These are phyloP conservation scores for Noccaea bulbosa DNA, from an alignment of 345 rosid species.

Conservation along the genomic window DNA sequence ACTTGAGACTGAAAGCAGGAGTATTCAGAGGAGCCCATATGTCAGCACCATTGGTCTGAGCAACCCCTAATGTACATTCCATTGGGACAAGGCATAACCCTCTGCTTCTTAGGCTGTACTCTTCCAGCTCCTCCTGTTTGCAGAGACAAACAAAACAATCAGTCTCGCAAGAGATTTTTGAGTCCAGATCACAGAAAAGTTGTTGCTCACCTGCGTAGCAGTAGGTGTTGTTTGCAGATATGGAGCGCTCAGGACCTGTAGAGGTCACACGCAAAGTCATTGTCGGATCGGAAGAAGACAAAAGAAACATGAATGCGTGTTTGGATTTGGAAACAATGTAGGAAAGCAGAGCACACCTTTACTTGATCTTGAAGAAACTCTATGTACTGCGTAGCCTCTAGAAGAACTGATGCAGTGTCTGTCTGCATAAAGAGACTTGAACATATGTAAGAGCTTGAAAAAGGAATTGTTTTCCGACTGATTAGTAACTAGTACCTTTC, in stretches of 20 bases:
- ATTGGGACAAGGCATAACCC: conserved; percentile 86
- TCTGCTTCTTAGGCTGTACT: conserved; percentile 63
- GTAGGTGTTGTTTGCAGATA: conserved; percentile 66
- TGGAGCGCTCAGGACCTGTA: conserved; percentile 91
- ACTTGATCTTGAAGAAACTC: conserved; percentile 97
- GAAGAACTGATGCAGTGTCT: conserved; percentile 94
- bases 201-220: conserved; percentile 62
- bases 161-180: neutral
- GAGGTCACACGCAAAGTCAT: conserved; percentile 5
- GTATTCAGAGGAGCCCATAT: conserved; percentile 93
- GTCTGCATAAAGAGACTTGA: conserved; percentile 58
- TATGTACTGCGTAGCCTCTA: conserved; percentile 88
- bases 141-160: neutral
- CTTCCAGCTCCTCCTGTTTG: conserved; percentile 56
- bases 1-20: conserved; percentile 13
- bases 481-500: conserved; percentile 83
- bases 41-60: conserved; percentile 93
- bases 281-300: conserved; percentile 23
- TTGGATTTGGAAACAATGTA: too few species aligned
- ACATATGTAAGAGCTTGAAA: neutral
- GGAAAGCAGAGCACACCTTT: conserved; percentile 53
- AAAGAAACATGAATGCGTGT: conserved; percentile 30
- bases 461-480: neutral
- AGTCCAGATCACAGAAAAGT: neutral
- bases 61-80: conserved; percentile 72